A percentile compares a stretch with the other conserved stretches of the same genome.
Conservation (phyloP, 768 basidiomycete genomes). For the Boletus edulis region DNA sequence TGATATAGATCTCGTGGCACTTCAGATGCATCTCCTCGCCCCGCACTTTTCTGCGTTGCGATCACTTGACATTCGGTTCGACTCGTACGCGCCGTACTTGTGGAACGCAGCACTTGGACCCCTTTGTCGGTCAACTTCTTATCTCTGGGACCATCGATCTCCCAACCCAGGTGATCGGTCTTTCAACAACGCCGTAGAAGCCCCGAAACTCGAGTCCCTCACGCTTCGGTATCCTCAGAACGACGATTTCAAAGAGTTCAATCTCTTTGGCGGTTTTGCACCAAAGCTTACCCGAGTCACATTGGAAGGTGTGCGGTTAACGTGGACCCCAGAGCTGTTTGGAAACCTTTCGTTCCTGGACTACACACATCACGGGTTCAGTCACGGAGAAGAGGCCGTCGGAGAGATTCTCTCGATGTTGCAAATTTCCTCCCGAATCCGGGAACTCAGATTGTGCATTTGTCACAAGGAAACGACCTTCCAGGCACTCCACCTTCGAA, state of each 20-base stretch:
- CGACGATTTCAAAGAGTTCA: conserved; percentile 67
- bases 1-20: conserved; percentile 47
- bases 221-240: conserved; percentile 59
- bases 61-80: conserved; percentile 58
- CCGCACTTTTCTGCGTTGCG: conserved; percentile 55
- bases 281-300: conserved; percentile 55
- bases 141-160: conserved; percentile 24
- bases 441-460: conserved; percentile 56
- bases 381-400: conserved; percentile 51
- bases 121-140: conserved; percentile 38
- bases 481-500: conserved; percentile 15
- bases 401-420: conserved; percentile 59
- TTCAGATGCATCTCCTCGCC: conserved; percentile 56
- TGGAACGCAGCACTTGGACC: conserved; percentile 65
- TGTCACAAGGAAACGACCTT: conserved; percentile 34
- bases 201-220: conserved; percentile 50
- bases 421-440: conserved; percentile 48
- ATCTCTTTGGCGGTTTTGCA: conserved; percentile 59
- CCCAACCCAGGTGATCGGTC: conserved; percentile 3
- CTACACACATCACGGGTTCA: conserved; percentile 74
- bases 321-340: conserved; percentile 63
- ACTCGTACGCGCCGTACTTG: conserved; percentile 57
- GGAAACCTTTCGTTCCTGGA: conserved; percentile 60
- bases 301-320: conserved; percentile 61
- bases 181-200: conserved; percentile 32